Evolutionary conservation across 2,329 filamentous ascomycete species (phyloP).

Genomic region (Aspergillus vadensis): DNA sequence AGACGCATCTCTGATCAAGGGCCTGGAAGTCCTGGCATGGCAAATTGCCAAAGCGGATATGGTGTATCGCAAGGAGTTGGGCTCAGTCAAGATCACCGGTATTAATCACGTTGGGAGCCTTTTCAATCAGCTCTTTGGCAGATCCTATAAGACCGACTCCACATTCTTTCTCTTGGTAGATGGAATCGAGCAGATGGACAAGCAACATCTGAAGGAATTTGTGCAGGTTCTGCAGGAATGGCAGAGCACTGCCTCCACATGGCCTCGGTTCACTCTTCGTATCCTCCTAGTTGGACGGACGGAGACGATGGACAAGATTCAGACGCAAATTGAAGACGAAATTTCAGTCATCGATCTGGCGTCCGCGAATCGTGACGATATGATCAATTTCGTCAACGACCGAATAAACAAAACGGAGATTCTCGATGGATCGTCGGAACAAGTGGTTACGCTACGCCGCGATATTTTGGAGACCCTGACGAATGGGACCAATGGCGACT

Average conservation of each 20-base stretch:
- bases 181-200: conserved; percentile 50
- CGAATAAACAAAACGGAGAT: conserved; percentile 31
- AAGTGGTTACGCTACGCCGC: conserved; percentile 21
- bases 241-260: conserved; percentile 6
- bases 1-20: conserved; percentile 8
- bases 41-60: conserved; percentile 15
- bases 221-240: conserved; percentile 19
- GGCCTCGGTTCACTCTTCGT: conserved; percentile 21
- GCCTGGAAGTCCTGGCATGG: conserved; percentile 16
- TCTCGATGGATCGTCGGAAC: conserved; percentile 22
- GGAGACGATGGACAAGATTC: conserved; percentile 21
- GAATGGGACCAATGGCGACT: conserved; percentile 24
- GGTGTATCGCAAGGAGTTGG: conserved; percentile 18
- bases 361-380: conserved; percentile 24
- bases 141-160: conserved; percentile 22
- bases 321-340: conserved; percentile 10
- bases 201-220: conserved; percentile 23
- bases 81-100: conserved; percentile 10
- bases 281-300: conserved; percentile 23
- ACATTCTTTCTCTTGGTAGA: conserved; percentile 49
- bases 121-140: conserved; percentile 6
- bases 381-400: conserved; percentile 25
- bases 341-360: conserved; percentile 19
- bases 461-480: conserved; percentile 19
- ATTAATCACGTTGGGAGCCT: conserved; percentile 12